Evolutionary conservation across 2,329 filamentous ascomycete species (phyloP), one percentile per base, ranked within the genome.

Genomic region (Lecanicillium sp.): DNA sequence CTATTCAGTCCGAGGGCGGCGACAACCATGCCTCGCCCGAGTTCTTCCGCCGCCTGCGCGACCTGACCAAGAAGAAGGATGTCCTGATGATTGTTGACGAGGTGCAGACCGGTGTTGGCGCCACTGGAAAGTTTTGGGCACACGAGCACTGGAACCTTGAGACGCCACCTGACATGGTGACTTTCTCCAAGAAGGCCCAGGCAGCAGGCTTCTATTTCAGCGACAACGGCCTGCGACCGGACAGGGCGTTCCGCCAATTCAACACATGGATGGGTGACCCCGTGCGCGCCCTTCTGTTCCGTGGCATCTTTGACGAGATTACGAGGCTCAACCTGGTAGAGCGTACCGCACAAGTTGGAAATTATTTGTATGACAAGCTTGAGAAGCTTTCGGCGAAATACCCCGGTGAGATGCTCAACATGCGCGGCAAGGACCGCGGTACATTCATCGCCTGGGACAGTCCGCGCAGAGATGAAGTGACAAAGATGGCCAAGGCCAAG

Each of bases 251-350:
- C 71, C 81, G 88, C 45, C 88, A 95, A 65, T 95, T 94, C 74
- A 95, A 95, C 73, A 95, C 87, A 33, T 95, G 88, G 88, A 94
- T 95, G 83, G 88, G 88, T 53, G 88, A 95, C 65, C 88, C 88
- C 14, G 81, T 83, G 13, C 80, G 86, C 43, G 86, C 85, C 8
- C 67, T 95, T 43, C 73, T 95, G 48, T 94, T 94, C 80, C 78
- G 84, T 45, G 83, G 78, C 54, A 94, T 95, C 64, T 75, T 90
- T 57, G 64, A 84, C 42, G 87, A 95, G 67, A 80, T 94, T 40
- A 68, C 86, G 61, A 70, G 78, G 35, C 70, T 85, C 40, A 75
- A 83, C 51, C 73, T 95, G 11, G 85, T 95, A 34, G 69, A 77
- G 55, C 72, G 87, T 63, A 94, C 89, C 2, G 84, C 85, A 20